Conservation (phyloP, 352 stramenopile species). For the Thalassiosira hispida region DNA sequence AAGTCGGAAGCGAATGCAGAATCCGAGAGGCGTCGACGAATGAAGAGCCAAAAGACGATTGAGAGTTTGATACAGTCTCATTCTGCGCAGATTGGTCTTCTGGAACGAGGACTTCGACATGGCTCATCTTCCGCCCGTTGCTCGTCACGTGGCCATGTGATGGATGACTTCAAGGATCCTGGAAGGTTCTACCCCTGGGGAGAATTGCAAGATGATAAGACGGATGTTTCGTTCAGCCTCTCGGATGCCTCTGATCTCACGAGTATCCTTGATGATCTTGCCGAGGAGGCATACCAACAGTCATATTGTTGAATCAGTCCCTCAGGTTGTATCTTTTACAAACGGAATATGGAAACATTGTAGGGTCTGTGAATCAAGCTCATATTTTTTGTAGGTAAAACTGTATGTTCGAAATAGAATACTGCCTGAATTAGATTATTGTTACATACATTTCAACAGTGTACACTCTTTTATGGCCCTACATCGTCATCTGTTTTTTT, state of each 20-base stretch:
- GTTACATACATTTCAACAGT: conserved; percentile 11
- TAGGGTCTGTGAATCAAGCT: too few relatives aligned
- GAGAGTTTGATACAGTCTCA: conserved; percentile 55
- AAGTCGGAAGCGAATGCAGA: conserved; percentile 49
- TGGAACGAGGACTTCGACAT: conserved; percentile 36
- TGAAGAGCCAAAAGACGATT: conserved; percentile 48
- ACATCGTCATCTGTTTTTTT: conserved; percentile 1
- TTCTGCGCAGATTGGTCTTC: conserved; percentile 41
- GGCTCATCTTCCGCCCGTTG: neutral
- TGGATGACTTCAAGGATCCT: conserved; percentile 7
- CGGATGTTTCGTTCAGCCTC: conserved; percentile 42
- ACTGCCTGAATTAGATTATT: too few relatives aligned
- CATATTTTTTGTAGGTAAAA: too few relatives aligned
- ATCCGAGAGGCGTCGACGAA: conserved; percentile 36
- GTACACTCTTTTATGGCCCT: neutral
- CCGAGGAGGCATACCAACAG: conserved; percentile 51
- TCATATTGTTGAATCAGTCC: conserved; percentile 15
- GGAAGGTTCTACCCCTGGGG: conserved; percentile 27
- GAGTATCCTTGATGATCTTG: conserved; percentile 55
- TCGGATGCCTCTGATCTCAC: conserved; percentile 46
- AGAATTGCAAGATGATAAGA: conserved; percentile 36
- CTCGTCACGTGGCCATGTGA: too few relatives aligned
- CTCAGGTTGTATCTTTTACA: too few relatives aligned
- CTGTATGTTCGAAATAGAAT: too few relatives aligned
- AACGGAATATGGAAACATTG: too few relatives aligned